Base-by-base conservation (phyloP, 345 rosid species). In the Jatropha curcas region DNA sequence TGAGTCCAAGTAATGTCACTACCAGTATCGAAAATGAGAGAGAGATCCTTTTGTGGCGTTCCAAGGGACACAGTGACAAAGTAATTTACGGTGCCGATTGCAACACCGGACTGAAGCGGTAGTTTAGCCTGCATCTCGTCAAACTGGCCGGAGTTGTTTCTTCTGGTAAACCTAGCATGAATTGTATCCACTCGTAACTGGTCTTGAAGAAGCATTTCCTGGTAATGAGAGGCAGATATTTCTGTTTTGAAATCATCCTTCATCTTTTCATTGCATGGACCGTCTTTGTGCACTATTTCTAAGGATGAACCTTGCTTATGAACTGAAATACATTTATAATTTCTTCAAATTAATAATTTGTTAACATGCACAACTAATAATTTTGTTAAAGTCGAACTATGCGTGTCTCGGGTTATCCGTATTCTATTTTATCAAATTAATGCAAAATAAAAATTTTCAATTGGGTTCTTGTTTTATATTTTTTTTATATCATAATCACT, bases 1-100 rank as follows among this genome's bases (percentile, higher is more conserved):
- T 77, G 85, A 1, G 80, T 74, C 87, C 87, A 84, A 0, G 82
- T 77, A 6, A 79, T 10, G 59, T 19, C 73, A 56, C 79, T 81
- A 1, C 76, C 83, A 0, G 78, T 81, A 39, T 76, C 82, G 10
- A 84, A 63, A 6, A 2, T 11, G 4, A 84, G 79, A 0, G 82
- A 55, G 3, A 73, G 14, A 1, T 67, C 27, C 39, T 55, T 61
- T 19, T n/a, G 27, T 0, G 84, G 86, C 0, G 79, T 69, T 5
- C 84, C 84, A 0, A 76, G 53, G 5, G 76, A 80, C 14, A 78
- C 55, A 0, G 65, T 75, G 6, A 80, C 80, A 5, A 76, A 72
- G 22, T 64, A 78, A 27, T 77, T 37, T 2, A 56, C 76, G 9
- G 53, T 7, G 6, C 74, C 82, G 0, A 74, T 20, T 2, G 66